These are phyloP conservation scores for Fusarium siculi DNA, from an alignment of 2,329 filamentous ascomycete species.

Conservation along the genomic window DNA sequence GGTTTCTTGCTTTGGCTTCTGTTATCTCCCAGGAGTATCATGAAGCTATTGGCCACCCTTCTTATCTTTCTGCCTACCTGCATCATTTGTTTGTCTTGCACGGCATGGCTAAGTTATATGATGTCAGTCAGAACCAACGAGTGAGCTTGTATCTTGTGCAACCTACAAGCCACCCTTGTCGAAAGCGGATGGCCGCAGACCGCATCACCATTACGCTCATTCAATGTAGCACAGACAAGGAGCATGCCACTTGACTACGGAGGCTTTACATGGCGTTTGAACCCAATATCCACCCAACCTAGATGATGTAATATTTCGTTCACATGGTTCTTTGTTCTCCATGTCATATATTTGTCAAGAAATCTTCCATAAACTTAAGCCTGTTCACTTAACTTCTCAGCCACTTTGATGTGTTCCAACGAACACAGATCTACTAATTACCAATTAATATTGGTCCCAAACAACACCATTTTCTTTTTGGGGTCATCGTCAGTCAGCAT, in stretches of 20 bases:
- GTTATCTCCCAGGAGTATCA: background rate
- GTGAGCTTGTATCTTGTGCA: background rate
- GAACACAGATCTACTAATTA: background rate
- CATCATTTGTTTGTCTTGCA: background rate
- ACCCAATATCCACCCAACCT: background rate
- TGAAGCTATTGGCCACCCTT: background rate
- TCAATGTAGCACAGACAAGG: background rate
- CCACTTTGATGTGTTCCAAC: background rate
- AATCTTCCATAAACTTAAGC: too few species aligned
- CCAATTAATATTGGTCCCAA: background rate
- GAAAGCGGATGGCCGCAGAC: background rate
- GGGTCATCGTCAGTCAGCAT: background rate
- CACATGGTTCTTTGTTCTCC: background rate
- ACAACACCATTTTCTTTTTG: accelerated
- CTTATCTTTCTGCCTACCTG: background rate
- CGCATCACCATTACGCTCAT: background rate
- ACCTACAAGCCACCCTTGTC: too few species aligned
- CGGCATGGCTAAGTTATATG: background rate
- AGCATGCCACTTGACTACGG: background rate
- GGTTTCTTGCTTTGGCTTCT: background rate
- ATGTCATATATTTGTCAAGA: background rate
- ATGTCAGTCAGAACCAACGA: background rate
- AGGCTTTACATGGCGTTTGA: background rate
- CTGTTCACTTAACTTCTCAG: background rate
- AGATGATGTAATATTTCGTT: background rate